Base-by-base conservation (phyloP, 1,284 basidiomycete genomes). In the Waitea zeae region DNA sequence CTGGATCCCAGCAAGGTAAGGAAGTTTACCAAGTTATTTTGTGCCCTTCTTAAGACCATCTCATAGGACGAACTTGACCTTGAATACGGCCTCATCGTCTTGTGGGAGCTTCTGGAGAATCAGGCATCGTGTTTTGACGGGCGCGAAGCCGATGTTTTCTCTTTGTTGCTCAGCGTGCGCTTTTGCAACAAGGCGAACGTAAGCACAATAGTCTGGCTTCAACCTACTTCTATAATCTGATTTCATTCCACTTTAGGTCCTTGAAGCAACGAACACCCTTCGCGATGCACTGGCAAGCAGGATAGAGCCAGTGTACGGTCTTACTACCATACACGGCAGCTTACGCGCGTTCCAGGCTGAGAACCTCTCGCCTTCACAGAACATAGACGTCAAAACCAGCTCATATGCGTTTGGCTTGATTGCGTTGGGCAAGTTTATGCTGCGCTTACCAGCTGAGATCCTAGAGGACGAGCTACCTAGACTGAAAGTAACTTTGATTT, bases 381-480 rank as follows among this genome's bases (percentile, higher is more conserved):
- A 61, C 30, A 54, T 50, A 20, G 67, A 70, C 22, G 57, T 63
- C 36, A 79, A 70, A 47, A 59, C 72, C 12, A 56, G 68, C 9
- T 71, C 77, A 2, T 79, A 75, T 49, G 80, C 80, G 3, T 86
- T 84, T 50, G 83, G 79, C 1, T 59, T 88, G 39, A 73, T 83
- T 42, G 78, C 78, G 1, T 52, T 88, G 9, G 82, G 78, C 22
- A 83, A 78, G 51, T 82, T 86, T 44, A 72, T 83, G 42, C 52
- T 86, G 40, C 68, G 75, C 24, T 57, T 88, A 14, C 83, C 83
- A 7, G 61, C 68, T 6, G 83, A 87, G 48, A 73, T 88, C 30
- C 66, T 86, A 20, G 84, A 88, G 51, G 84, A 88, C 41, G 83
- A 87, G 44, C 49, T 88, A 32, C 83, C 83, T 31, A 69, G 80